Evolutionary conservation across 2,329 filamentous ascomycete species (phyloP), one percentile per base, ranked within the genome.

Genomic region (Fusarium neocosmosporiellum): DNA sequence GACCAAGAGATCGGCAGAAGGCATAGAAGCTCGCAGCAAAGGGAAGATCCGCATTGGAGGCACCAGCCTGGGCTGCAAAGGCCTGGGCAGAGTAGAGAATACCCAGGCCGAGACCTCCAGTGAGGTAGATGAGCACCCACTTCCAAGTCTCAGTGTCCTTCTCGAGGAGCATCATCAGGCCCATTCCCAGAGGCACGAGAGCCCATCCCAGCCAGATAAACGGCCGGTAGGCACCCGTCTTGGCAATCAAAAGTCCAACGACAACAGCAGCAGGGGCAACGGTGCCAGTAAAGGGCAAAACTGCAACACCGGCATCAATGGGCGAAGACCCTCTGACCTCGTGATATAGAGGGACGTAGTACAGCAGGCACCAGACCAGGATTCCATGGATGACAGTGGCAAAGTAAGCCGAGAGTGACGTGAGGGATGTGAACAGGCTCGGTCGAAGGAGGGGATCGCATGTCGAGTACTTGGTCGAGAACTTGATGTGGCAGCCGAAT

Each of bases 41-140:
- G 8, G 82, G 81, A 13, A 79, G 76, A 2, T 88, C 85, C 1
- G 89, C 85, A 18, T 77, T 76, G 18, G 73, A 75, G 10, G 75
- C 75, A 7, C 64, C 59, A 4, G 91, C 90, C 80, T 94, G 91
- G 24, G 92, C 86, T 1, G 88, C 86, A 48, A 92, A 88, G 0
- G 84, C 86, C 80, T 92, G 88, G 4, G 88, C 84, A 0, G 91
- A 88, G 80, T 92, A 92, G 4, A 93, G 83, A 67, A 92, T 87
- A 4, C 91, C 92, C 2, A 88, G 85, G 9, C 91, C 91, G 4
- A 92, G 63, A 1, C 90, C 90, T 11, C 88, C 83, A 24, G 89
- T 84, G 10, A 92, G 79, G 74, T 89, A 90, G 53, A 92, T 81
- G 77, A 91, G 89, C 58, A 93, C 82, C 89, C 90, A 92, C 29